Base-by-base conservation (phyloP, 2,329 filamentous ascomycete genomes). In the Fusarium incarnatum region DNA sequence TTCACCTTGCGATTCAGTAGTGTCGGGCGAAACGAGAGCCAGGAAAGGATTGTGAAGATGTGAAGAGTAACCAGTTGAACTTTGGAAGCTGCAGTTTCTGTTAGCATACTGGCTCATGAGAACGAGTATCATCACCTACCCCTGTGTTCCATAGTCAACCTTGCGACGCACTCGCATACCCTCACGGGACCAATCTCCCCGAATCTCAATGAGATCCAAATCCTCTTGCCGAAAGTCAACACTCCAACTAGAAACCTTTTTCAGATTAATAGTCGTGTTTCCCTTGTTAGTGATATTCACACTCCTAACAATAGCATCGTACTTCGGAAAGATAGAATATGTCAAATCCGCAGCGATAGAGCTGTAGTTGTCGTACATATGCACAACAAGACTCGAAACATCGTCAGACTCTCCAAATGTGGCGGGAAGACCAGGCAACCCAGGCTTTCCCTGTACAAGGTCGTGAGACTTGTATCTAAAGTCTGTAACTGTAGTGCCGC, bases 31-130 rank as follows among this genome's bases (percentile, higher is more conserved):
- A 0, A 87, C 82, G 1, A 91, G 78, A 0, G 87, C 83, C 22
- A 91, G 81, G 78, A 91, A 91, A 0, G 89, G 88, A 64, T 91
- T 91, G 75, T 90, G 87, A 1, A 88, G 79, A 67, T 90, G 87
- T 0, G 88, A 90, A 0, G 88, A 88, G 72, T 88, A 91, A 0
- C 89, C 89, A 3, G 83, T 84, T 0, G 82, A 84, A 66, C 88
- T 90, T 18, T 86, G 85, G 75, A 91, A 91, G 9, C 87, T 88
- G 16, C 3, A 55, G 1, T 56, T 18, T 6, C 44, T 18, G 42
- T 58, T 7, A 16, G 13, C 27, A 28, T 28, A 12, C 11, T 28
- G 27, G 11, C 10, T 28, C 27, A 28, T 28, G 27, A 12, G 27
- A 28, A 28, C 10, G 27, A 28, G 27, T 28, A 12, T 11, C 27